Evolutionary conservation across 352 stramenopile genomes (phyloP).

Genomic region (Globisporangium recalcitrans): DNA sequence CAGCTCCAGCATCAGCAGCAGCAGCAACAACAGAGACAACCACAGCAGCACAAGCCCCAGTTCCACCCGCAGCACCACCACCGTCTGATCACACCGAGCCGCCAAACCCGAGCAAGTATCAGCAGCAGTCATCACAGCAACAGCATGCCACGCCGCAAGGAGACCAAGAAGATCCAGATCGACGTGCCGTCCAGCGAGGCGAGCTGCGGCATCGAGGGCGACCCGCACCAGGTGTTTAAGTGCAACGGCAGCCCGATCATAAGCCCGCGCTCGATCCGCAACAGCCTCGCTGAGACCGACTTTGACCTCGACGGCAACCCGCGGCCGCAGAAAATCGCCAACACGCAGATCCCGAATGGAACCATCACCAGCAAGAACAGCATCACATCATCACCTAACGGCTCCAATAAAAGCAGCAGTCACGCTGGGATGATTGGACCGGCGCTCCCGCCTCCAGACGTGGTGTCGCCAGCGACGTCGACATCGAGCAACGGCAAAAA

Average conservation of each 20-base stretch:
- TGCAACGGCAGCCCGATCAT: conserved; percentile 57
- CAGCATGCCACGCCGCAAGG: conserved; percentile 47
- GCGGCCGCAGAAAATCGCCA: conserved; percentile 24
- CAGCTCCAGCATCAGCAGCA: background rate
- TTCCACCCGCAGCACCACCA: conserved; percentile 21
- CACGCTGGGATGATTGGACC: conserved; percentile 2
- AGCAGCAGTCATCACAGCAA: background rate
- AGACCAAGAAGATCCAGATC: conserved; percentile 44
- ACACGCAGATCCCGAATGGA: conserved; percentile 11
- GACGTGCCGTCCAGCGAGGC: conserved; percentile 30
- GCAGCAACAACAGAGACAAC: background rate
- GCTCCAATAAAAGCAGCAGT: background rate
- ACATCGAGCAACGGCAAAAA: background rate
- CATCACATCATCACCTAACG: no score
- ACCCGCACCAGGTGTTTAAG: conserved; percentile 51
- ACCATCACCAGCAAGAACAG: background rate
- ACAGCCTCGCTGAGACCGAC: conserved; percentile 53
- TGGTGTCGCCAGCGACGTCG: conserved; percentile 7
- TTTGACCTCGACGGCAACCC: conserved; percentile 42
- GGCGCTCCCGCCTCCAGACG: background rate
- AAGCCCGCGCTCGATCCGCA: conserved; percentile 62
- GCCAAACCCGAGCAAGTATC: background rate
- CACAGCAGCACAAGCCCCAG: conserved; percentile 1
- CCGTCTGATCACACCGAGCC: conserved; percentile 11
- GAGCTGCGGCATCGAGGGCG: conserved; percentile 16